These are phyloP conservation scores for Apiospora rasikravindrae DNA, from an alignment of 2,329 filamentous ascomycete genomes.

Conservation along the genomic window DNA sequence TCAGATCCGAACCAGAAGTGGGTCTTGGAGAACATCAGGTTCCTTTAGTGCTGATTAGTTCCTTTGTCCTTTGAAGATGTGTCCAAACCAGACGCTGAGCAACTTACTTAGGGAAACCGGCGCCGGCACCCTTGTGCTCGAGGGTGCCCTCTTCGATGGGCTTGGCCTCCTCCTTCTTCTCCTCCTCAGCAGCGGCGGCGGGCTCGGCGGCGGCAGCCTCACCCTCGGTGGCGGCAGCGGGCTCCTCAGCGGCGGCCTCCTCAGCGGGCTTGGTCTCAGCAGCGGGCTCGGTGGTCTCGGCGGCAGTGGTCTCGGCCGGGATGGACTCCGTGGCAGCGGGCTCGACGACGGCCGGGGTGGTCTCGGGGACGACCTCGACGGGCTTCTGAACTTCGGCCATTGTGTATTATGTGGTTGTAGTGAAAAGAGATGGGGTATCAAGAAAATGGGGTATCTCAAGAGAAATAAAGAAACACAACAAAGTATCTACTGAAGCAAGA, in stretches of 20 bases:
- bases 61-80: background rate
- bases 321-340: conserved; percentile 35
- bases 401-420: conserved; percentile 46
- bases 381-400: conserved; percentile 77
- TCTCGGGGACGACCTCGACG: conserved; percentile 64
- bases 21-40: conserved; percentile 89
- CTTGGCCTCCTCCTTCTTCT: conserved; percentile 60
- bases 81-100: background rate
- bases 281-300: conserved; percentile 43
- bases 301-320: conserved; percentile 28
- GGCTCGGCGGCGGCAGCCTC: conserved; percentile 41
- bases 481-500: conserved; percentile 7
- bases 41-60: conserved; percentile 55
- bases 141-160: conserved; percentile 83
- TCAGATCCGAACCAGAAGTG: conserved; percentile 87
- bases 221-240: conserved; percentile 47
- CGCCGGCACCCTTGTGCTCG: conserved; percentile 86
- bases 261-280: conserved; percentile 44
- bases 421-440: conserved; percentile 45
- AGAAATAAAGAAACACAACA: conserved; percentile 31
- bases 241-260: conserved; percentile 44
- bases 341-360: conserved; percentile 45
- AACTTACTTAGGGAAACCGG: conserved; percentile 83
- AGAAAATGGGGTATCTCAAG: conserved; percentile 57
- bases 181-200: conserved; percentile 45